Conservation (phyloP, 2,329 filamentous ascomycete genomes). For the Pseudogymnoascus verrucosus region DNA sequence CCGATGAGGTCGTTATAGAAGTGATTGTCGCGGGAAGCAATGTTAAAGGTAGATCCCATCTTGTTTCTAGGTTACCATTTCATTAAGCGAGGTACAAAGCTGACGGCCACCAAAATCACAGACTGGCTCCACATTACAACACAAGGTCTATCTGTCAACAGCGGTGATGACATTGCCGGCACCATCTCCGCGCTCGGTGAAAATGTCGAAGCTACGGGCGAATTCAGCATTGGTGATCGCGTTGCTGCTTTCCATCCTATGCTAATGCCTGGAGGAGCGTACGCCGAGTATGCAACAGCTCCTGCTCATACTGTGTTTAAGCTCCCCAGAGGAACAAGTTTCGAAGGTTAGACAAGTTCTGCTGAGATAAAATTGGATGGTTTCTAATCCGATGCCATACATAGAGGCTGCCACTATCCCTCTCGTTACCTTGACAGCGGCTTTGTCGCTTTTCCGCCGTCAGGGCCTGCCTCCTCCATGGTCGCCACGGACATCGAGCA, state of each 20-base stretch:
- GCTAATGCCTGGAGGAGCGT: conserved; percentile 42
- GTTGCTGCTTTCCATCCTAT: conserved; percentile 46
- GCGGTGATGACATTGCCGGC: conserved; percentile 30
- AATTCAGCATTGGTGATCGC: conserved; percentile 37
- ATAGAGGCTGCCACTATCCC: conserved; percentile 37
- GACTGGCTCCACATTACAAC: conserved; percentile 24
- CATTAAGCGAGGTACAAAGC: too few relatives aligned
- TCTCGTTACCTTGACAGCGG: conserved; percentile 37
- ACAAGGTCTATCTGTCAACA: conserved; percentile 17
- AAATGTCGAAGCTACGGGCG: conserved; percentile 33
- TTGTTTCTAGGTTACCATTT: neutral
- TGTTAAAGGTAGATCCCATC: conserved; percentile 13
- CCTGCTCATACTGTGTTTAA: conserved; percentile 27
- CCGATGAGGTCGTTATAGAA: conserved; percentile 27
- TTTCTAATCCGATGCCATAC: conserved; percentile 37
- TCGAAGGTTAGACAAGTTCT: conserved; percentile 30
- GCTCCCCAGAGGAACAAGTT: neutral
- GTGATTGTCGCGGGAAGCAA: conserved; percentile 26
- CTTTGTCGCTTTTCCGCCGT: conserved; percentile 31
- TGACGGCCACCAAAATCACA: neutral
- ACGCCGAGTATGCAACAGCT: conserved; percentile 53
- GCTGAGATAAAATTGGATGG: conserved; percentile 24
- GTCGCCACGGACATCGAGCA: conserved; percentile 17
- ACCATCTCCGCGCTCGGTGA: conserved; percentile 41
- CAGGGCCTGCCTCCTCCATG: conserved; percentile 34